phyloP scores from a whole-genome alignment of 208 protist species.

The Crithidia expoeki region DNA sequence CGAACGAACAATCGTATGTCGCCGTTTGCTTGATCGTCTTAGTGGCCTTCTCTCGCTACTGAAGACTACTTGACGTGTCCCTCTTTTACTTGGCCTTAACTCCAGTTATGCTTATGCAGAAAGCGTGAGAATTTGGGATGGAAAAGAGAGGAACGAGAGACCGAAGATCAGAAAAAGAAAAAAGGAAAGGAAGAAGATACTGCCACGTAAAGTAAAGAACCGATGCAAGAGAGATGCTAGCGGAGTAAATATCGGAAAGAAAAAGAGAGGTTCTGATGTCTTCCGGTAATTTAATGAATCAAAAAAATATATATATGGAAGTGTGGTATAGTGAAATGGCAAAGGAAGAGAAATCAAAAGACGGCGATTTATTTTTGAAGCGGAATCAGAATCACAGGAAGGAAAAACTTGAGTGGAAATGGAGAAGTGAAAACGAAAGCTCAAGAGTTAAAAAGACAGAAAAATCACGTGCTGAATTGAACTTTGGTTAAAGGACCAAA shows the following conservation, averaged over 20 bases:
- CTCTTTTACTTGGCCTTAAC: neutral
- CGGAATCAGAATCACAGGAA: neutral
- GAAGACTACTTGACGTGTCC: neutral
- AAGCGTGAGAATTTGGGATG: neutral
- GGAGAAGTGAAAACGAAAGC: neutral
- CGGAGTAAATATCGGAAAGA: conserved; percentile 14
- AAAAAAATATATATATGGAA: conserved; percentile 11
- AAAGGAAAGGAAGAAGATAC: neutral
- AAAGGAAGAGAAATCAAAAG: conserved; percentile 9
- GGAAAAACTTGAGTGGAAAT: neutral
- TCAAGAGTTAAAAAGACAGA: neutral
- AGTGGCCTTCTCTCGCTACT: neutral
- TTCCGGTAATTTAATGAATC: neutral
- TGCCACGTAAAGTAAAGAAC: conserved; percentile 2
- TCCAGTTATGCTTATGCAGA: neutral
- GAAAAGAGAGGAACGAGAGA: conserved; percentile 12
- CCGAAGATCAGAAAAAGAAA: neutral
- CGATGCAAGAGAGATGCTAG: neutral
- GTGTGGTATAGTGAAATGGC: neutral
- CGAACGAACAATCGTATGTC: neutral
- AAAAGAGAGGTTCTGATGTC: conserved; percentile 2
- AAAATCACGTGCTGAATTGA: too few relatives aligned
- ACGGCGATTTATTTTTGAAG: conserved; percentile 10
- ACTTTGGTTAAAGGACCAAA: too few relatives aligned
- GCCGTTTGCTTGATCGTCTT: neutral